phyloP scores from a whole-genome alignment of 169 alveolate species.

The Cyclospora cayetanensis region DNA sequence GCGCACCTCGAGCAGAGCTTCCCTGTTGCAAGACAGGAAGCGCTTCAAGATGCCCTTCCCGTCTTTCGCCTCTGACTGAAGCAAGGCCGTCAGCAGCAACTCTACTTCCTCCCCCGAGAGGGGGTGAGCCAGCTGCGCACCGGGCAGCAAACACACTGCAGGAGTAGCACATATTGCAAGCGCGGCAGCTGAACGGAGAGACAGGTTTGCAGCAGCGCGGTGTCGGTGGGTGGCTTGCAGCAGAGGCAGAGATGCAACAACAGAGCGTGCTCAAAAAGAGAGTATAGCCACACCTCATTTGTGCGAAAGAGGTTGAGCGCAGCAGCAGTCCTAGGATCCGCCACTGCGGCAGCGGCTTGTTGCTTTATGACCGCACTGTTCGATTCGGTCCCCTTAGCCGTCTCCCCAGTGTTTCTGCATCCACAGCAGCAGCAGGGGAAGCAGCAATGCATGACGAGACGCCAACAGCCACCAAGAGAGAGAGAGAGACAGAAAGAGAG shows the following conservation, averaged over 20 bases:
- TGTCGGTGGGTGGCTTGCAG: background rate
- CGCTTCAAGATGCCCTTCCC: background rate
- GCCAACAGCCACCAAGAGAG: background rate
- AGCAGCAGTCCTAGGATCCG: background rate
- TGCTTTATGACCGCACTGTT: background rate
- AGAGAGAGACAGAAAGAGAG: too few relatives aligned
- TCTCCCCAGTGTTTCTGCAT: background rate
- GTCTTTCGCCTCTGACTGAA: slow-evolving; percentile 23
- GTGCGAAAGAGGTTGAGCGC: slow-evolving; percentile 33
- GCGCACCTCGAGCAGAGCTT: background rate
- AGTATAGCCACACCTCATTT: background rate
- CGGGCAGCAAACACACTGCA: slow-evolving; percentile 34
- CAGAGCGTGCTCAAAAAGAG: background rate
- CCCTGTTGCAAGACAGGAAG: background rate
- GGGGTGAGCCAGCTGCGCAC: background rate
- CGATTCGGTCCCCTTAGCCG: background rate
- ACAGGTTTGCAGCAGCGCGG: background rate
- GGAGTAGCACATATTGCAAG: background rate
- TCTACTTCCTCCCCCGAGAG: background rate
- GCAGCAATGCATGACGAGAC: background rate
- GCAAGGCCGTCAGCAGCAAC: slow-evolving; percentile 19
- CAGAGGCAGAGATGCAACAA: background rate
- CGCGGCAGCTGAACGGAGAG: too few relatives aligned
- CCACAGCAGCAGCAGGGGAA: slow-evolving; percentile 34
- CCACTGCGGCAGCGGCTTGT: background rate